phyloP scores from a whole-genome alignment of 2,329 filamentous ascomycete genomes.

The Diplodia mutila region DNA sequence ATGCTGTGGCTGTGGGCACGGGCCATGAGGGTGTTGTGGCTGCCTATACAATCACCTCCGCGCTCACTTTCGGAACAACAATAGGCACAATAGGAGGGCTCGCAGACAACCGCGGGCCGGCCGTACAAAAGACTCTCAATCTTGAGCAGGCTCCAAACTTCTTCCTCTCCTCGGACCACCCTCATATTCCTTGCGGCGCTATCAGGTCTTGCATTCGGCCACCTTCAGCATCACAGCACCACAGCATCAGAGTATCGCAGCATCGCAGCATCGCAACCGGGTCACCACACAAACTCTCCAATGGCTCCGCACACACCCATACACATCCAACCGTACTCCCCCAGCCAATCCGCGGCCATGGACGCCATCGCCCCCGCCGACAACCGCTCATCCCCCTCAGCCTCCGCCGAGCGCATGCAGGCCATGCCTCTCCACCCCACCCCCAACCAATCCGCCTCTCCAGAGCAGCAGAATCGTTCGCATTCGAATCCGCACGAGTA shows the following conservation, averaged over 20 bases:
- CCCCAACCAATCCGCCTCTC: neutral
- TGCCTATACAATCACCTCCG: neutral
- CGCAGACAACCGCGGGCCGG: neutral
- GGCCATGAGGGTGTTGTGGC: neutral
- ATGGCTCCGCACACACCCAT: neutral
- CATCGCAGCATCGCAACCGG: neutral
- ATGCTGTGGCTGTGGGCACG: neutral
- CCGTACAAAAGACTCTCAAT: neutral
- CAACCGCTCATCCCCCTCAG: neutral
- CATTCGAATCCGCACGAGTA: too few relatives aligned
- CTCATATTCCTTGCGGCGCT: neutral
- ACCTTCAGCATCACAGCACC: neutral
- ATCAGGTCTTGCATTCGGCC: neutral
- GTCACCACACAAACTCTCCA: too few relatives aligned
- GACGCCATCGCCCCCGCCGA: neutral
- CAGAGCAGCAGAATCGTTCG: too few relatives aligned
- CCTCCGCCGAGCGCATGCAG: neutral
- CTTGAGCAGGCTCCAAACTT: neutral
- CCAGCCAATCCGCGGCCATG: neutral
- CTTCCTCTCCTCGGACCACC: neutral
- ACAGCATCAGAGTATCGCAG: neutral
- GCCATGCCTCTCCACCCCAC: neutral
- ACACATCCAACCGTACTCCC: too few relatives aligned
- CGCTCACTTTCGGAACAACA: neutral
- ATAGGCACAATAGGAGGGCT: too few relatives aligned